Evolutionary conservation across 208 protist species (phyloP), one percentile per base, ranked within the genome.

Genomic region (Leishmania lainsoni): DNA sequence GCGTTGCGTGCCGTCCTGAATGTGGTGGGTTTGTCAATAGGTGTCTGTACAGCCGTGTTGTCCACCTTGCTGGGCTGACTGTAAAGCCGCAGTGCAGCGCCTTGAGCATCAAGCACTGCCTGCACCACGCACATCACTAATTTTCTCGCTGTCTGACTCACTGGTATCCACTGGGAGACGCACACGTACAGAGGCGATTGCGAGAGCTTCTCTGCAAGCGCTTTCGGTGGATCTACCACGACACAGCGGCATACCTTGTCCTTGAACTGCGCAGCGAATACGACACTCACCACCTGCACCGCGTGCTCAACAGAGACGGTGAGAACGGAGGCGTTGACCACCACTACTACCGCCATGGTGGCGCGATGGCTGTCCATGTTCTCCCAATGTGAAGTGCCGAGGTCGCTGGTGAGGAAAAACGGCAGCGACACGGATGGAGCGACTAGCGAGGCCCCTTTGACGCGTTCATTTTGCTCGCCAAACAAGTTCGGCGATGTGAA

Each of bases 231-330:
- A 73, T 92, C 88, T 14, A 96, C 85, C 1, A 97, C 89, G 56
- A 98, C 75, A 84, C 94, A 98, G 35, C 93, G 92, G 54, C 94
- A 96, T 26, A 91, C 90, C 51, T 84, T 89, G 45, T 87, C 85
- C 54, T 86, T 86, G 75, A 95, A 98, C 45, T 91, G 89, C 2
- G 85, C 75, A 45, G 85, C 73, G 66, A 96, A 94, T 16, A 97
- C 86, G 26, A 76, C 78, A n/a, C 85, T 87, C 26, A 96, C 87
- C 9, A 89, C 76, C 6, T 83, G n/a, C 16, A 94, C 65, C 5
- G 90, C 91, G 45, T 83, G 81, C 39, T 84, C 66, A 20, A 73
- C 56, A 39, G 79, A 77, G 4, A 81, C 78, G 66, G 75, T 84
- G 52, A 86, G 83, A 39, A 61, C 86, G 39, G 80, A 83, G 72